Conservation (phyloP, 495 filamentous ascomycete genomes). For the Penicillium pancosmium region DNA sequence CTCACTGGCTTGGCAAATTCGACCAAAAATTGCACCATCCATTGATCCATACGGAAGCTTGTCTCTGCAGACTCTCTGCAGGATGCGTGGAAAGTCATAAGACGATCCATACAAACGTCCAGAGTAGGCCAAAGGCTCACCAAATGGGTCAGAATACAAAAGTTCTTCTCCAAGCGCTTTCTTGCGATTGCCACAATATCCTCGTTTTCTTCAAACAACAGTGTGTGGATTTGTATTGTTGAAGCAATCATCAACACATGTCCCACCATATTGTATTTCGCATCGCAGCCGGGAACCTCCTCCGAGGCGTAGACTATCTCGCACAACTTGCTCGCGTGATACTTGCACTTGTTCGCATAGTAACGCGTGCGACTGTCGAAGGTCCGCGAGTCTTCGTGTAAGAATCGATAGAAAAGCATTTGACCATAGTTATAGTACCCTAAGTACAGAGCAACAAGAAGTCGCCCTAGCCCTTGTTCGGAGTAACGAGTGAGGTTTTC, state of each 20-base stretch:
- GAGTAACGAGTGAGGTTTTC: slow-evolving; percentile 31
- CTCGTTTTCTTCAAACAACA: slow-evolving; percentile 34
- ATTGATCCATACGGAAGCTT: slow-evolving; percentile 40
- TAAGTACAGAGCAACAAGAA: slow-evolving; percentile 43
- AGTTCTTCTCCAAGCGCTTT: slow-evolving; percentile 41
- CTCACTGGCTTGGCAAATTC: slow-evolving; percentile 30
- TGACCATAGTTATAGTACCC: slow-evolving; percentile 48
- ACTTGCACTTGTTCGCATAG: slow-evolving; percentile 40
- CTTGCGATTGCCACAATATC: slow-evolving; percentile 25
- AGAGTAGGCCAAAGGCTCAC: slow-evolving; percentile 40
- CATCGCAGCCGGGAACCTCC: slow-evolving; percentile 33
- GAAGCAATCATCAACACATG: slow-evolving; percentile 47
- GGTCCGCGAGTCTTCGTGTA: slow-evolving; percentile 28
- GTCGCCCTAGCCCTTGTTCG: slow-evolving; percentile 36
- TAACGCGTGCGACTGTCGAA: slow-evolving; percentile 13
- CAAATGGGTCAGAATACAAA: slow-evolving; percentile 38
- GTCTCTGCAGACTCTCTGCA: slow-evolving; percentile 34
- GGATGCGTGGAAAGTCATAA: slow-evolving; percentile 41
- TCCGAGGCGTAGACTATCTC: slow-evolving; percentile 39
- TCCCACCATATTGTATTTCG: slow-evolving; percentile 43
- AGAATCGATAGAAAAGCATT: slow-evolving; percentile 47
- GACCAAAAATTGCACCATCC: slow-evolving; percentile 44
- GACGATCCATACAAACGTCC: slow-evolving; percentile 33
- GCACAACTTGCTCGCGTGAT: slow-evolving; percentile 34
- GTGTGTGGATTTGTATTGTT: slow-evolving; percentile 44